These are phyloP conservation scores for Aspergillus terreus DNA, from an alignment of 2,329 filamentous ascomycete genomes.

Conservation along the genomic window DNA sequence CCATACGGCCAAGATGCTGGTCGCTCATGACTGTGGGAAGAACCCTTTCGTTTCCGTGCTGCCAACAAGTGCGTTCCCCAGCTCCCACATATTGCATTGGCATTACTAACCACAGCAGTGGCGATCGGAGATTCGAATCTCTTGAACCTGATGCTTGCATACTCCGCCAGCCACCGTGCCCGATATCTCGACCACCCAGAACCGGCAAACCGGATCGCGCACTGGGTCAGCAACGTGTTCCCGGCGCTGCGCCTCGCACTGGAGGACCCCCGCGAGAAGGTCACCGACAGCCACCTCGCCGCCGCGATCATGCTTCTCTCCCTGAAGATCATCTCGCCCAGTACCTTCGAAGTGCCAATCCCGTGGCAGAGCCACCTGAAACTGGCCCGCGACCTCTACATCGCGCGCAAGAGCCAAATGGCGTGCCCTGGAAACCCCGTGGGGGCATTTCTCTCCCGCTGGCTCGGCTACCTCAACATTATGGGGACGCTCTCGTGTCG, in stretches of 20 bases:
- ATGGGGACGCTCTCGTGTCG: constrained; percentile 67
- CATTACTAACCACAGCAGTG: constrained; percentile 46
- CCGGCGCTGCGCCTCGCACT: constrained; percentile 67
- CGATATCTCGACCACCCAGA: constrained; percentile 70
- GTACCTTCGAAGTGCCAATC: constrained; percentile 74
- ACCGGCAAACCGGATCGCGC: constrained; percentile 71
- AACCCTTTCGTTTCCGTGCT: constrained; percentile 60
- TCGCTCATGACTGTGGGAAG: constrained; percentile 59
- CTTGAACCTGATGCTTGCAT: constrained; percentile 72
- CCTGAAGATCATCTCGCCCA: constrained; percentile 77
- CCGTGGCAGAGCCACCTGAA: constrained; percentile 77
- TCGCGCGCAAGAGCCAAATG: constrained; percentile 58
- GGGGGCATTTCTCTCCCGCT: constrained; percentile 73
- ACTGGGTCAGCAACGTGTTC: constrained; percentile 69
- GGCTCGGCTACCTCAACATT: constrained; percentile 82
- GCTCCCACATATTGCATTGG: too few relatives aligned
- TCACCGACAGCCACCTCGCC: constrained; percentile 70
- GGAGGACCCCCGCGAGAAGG: constrained; percentile 56
- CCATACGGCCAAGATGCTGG: constrained; percentile 68
- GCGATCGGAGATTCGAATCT: constrained; percentile 53
- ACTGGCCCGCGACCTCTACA: constrained; percentile 71
- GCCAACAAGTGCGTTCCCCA: constrained; percentile 54
- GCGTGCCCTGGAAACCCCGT: constrained; percentile 53
- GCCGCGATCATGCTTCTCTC: constrained; percentile 83
- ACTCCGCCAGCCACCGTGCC: constrained; percentile 79